Evolutionary conservation across 768 basidiomycete species (phyloP), one percentile per base, ranked within the genome.

Genomic region (Polyporus arcularius): DNA sequence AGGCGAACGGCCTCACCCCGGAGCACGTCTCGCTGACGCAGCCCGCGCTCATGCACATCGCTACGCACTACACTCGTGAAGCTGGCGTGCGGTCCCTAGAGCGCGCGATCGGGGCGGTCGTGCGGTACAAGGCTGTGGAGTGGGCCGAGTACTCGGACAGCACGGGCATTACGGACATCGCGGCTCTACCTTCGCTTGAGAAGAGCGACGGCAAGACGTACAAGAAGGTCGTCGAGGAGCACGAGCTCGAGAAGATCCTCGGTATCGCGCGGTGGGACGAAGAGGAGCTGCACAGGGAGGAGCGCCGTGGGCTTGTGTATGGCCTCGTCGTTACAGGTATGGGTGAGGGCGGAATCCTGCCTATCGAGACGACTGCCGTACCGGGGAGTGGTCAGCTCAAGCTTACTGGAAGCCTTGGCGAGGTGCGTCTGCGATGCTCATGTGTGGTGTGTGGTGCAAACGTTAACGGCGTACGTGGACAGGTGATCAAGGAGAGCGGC

Each of bases 11-110:
- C 0, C 78, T 97, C 52, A 74, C 82, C 6, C 74, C 79, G 0
- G 75, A 80, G 1, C 85, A 88, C 30, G 76, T 96, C 30, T 72
- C 76, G 21, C 75, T 97, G 45, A 85, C 85, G 0, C 87, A 93
- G 53, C 84, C 85, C 10, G 87, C 88, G 0, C 72, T 96, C 32
- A 74, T 88, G 56, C 82, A 85, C 53, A 82, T 96, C 51, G 86
- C 89, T 18, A 90, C 87, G 1, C 80, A 86, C 21, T 96, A 94
- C 68, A 96, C 95, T 2, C 80, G 92, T 6, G 95, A 98, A 73
- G 93, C 94, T 0, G 96, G 96, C 38, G 95, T 98, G n/a, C 85
- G 96, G 39, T 87, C 85, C 47, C 82, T 96, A 15, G 95, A 97
- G 68, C 84, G 95, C 12, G 85, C 91, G 2, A 86, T 98, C 43